These are phyloP conservation scores for Sordariomycetes sp. DNA, from an alignment of 2,329 filamentous ascomycete species.

Conservation along the genomic window DNA sequence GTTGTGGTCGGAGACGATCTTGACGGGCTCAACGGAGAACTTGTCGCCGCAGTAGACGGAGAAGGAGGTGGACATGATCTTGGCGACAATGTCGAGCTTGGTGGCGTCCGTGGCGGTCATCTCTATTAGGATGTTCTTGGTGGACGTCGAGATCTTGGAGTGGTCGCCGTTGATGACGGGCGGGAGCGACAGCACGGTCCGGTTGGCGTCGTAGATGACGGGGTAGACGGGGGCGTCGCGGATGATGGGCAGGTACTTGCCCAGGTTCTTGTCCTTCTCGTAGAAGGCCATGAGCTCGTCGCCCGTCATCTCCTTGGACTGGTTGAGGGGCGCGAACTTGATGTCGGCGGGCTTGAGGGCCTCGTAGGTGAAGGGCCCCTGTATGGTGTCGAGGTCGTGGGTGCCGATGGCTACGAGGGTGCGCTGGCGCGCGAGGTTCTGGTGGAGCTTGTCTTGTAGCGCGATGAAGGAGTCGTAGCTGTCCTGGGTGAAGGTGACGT, in stretches of 20 bases:
- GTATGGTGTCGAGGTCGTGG: slow-evolving; percentile 84
- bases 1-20: slow-evolving; percentile 89
- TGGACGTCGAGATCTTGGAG: slow-evolving; percentile 88
- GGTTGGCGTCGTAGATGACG: slow-evolving; percentile 84
- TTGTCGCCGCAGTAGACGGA: slow-evolving; percentile 76
- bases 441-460: slow-evolving; percentile 94
- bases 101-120: slow-evolving; percentile 93
- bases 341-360: slow-evolving; percentile 85
- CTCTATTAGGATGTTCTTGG: slow-evolving; percentile 91
- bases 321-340: slow-evolving; percentile 81
- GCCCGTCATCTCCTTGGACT: slow-evolving; percentile 75
- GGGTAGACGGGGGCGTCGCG: slow-evolving; percentile 88
- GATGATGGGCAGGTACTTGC: slow-evolving; percentile 87
- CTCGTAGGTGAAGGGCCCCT: slow-evolving; percentile 95
- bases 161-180: slow-evolving; percentile 97
- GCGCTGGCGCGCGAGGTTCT: slow-evolving; percentile 84
- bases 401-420: slow-evolving; percentile 96
- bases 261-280: slow-evolving; percentile 84
- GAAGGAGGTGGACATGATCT: slow-evolving; percentile 97
- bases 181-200: slow-evolving; percentile 79
- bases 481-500: slow-evolving; percentile 81
- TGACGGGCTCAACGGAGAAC: slow-evolving; percentile 88
- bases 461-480: slow-evolving; percentile 96
- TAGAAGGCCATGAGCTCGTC: slow-evolving; percentile 91
- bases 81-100: slow-evolving; percentile 89